A percentile compares a stretch with the other conserved stretches of the same genome.
Conservation (phyloP, 371 early-diverging fungal genomes). For the Batrachochytrium dendrobatidis region DNA sequence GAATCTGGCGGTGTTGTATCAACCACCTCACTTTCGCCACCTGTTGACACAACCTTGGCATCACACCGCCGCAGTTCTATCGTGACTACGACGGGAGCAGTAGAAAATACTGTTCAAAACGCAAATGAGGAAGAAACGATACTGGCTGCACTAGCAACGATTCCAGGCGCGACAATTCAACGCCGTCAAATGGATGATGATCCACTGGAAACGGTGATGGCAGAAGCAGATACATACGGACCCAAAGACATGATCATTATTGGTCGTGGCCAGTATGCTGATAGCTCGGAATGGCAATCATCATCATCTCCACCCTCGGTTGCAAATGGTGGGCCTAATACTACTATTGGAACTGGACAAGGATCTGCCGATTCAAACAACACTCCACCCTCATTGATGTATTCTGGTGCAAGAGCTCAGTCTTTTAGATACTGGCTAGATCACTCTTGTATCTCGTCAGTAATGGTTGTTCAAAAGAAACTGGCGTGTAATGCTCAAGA, state of each 20-base stretch:
- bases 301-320: too few relatives aligned
- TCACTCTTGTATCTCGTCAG: not conserved
- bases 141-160: not conserved
- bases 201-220: not conserved
- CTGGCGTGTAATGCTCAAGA: too few relatives aligned
- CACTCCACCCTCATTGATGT: not conserved
- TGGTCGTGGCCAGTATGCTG: slow-evolving; percentile 9
- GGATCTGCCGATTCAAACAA: not conserved
- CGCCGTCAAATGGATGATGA: too few relatives aligned
- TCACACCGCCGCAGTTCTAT: too few relatives aligned
- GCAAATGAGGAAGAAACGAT: not conserved
- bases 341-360: not conserved
- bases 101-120: not conserved
- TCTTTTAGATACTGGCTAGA: not conserved
- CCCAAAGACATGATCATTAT: slow-evolving; percentile 20
- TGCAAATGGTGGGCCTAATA: too few relatives aligned
- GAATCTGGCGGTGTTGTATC: too few relatives aligned
- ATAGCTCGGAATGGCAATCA: too few relatives aligned
- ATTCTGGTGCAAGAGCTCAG: not conserved
- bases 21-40: too few relatives aligned
- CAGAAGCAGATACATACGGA: slow-evolving; percentile 9
- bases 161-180: too few relatives aligned
- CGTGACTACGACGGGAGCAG: not conserved
- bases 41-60: too few relatives aligned
- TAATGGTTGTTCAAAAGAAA: too few relatives aligned